These are phyloP conservation scores for Zygosaccharomyces bailii DNA, from an alignment of 805 yeast genomes.

Conservation along the genomic window DNA sequence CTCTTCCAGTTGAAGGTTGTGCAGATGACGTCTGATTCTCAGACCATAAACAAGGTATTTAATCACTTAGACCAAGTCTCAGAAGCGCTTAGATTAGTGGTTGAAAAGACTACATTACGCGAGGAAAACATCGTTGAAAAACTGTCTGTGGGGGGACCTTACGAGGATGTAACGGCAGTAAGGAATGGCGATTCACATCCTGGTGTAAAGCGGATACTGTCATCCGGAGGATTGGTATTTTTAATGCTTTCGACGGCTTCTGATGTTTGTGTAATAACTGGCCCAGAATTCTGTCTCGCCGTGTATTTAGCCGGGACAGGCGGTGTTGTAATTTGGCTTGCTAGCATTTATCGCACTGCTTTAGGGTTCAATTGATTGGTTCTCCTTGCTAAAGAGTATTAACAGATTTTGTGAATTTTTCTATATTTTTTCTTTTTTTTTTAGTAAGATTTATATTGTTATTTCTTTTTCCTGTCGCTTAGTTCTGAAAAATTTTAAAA, in stretches of 20 bases:
- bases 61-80: constrained; percentile 7
- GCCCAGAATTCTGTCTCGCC: constrained; percentile 12
- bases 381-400: too few relatives aligned
- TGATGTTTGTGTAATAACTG: constrained; percentile 14
- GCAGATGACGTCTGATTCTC: constrained; percentile 5
- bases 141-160: background rate
- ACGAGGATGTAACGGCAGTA: background rate
- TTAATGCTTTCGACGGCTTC: constrained; percentile 16
- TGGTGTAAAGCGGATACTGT: constrained; percentile 10
- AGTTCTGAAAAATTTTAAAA: constrained; percentile 15
- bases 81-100: constrained; percentile 3
- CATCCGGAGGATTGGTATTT: constrained; percentile 13
- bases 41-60: background rate
- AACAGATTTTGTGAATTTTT: too few relatives aligned
- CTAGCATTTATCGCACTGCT: constrained; percentile 10
- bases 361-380: background rate
- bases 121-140: too few relatives aligned
- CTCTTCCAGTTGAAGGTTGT: constrained; percentile 6
- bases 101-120: too few relatives aligned
- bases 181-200: constrained; percentile 6
- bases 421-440: background rate
- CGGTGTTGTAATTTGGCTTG: constrained; percentile 13
- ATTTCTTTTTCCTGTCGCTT: constrained; percentile 13
- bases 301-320: constrained; percentile 16
- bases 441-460: background rate